These are phyloP conservation scores for Xylaria cubensis DNA, from an alignment of 495 filamentous ascomycete species.

Conservation along the genomic window DNA sequence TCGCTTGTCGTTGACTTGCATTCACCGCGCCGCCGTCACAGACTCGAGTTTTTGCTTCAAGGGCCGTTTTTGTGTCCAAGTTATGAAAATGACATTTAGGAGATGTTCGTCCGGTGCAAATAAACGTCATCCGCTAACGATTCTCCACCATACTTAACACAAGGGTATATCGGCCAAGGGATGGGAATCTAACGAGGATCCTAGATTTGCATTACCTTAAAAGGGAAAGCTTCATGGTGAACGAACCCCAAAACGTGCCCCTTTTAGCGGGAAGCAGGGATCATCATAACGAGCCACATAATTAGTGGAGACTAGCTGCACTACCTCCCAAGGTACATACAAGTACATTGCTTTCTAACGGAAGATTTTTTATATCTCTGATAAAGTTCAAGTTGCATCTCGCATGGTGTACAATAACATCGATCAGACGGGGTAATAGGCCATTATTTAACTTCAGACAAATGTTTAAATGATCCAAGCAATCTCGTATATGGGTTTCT, in stretches of 20 bases:
- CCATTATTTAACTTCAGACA: not conserved
- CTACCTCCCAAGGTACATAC: not conserved
- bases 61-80: not conserved
- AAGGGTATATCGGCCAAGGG: not conserved
- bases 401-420: not conserved
- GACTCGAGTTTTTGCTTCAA: too few species aligned
- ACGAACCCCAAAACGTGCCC: not conserved
- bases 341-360: not conserved
- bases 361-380: not conserved
- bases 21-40: not conserved
- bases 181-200: slow-evolving; percentile 18
- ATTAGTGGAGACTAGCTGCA: not conserved
- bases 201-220: slow-evolving; percentile 22
- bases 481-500: not conserved
- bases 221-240: slow-evolving; percentile 16
- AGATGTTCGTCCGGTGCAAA: not conserved
- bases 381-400: not conserved
- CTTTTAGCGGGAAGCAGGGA: slow-evolving; percentile 11
- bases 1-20: not conserved
- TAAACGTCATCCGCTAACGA: slow-evolving; percentile 13
- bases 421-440: not conserved
- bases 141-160: not conserved
- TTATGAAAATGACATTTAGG: not conserved
- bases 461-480: not conserved
- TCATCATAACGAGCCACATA: not conserved